phyloP scores from a whole-genome alignment of 495 filamentous ascomycete genomes.

The Xylaria acuta region DNA sequence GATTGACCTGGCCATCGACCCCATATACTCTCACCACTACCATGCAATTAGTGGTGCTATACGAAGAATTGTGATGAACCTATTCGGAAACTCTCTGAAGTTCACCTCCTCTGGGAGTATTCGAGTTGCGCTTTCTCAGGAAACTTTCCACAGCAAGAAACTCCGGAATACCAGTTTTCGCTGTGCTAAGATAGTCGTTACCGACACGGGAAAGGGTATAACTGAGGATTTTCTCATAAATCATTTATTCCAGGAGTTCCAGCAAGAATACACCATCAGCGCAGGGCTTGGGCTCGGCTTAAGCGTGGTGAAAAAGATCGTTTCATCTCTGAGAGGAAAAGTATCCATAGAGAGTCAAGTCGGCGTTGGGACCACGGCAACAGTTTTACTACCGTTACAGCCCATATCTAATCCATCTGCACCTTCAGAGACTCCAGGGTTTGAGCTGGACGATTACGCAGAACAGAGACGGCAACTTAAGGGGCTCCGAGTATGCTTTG shows the following conservation, averaged over 20 bases:
- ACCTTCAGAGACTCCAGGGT: background rate
- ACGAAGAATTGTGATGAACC: constrained; percentile 77
- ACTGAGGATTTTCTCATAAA: constrained; percentile 69
- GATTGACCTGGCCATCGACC: constrained; percentile 69
- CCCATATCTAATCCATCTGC: constrained; percentile 13
- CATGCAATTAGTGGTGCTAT: constrained; percentile 73
- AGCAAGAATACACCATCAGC: constrained; percentile 68
- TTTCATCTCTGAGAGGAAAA: constrained; percentile 61
- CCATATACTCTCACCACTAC: constrained; percentile 64
- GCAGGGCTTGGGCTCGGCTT: constrained; percentile 74
- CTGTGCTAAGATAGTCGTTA: constrained; percentile 56
- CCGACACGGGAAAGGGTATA: constrained; percentile 72
- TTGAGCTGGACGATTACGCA: constrained; percentile 34
- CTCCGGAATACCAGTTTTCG: constrained; percentile 33
- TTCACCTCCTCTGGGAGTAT: constrained; percentile 74
- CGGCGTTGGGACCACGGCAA: constrained; percentile 65
- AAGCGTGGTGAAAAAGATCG: constrained; percentile 69
- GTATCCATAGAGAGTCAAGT: constrained; percentile 64
- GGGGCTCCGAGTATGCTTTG: constrained; percentile 40
- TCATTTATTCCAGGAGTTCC: constrained; percentile 69
- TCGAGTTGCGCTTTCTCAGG: constrained; percentile 60
- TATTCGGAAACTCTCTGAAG: constrained; percentile 81
- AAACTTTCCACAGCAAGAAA: constrained; percentile 40
- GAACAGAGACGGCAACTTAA: constrained; percentile 45
- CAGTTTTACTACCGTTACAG: constrained; percentile 56